Percentiles rank a stretch among this genome's conserved stretches.
These are phyloP conservation scores for Lasiodiplodia citricola DNA, from an alignment of 2,329 filamentous ascomycete genomes.

Conservation along the genomic window DNA sequence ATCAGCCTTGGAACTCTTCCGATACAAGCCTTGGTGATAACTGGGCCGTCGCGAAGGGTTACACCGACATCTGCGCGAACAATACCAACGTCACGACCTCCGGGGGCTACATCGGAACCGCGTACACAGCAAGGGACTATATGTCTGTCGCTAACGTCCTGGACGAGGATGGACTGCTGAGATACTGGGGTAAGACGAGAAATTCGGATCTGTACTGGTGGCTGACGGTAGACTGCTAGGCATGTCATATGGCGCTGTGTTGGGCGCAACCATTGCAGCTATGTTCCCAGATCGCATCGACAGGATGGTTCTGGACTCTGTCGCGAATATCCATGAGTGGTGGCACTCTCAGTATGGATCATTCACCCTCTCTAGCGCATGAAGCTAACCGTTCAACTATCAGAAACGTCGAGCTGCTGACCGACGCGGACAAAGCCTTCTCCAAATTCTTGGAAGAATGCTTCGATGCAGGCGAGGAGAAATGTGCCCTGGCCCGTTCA, in stretches of 20 bases:
- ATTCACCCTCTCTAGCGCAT: background rate
- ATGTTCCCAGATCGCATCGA: constrained; percentile 52
- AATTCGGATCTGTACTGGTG: no score
- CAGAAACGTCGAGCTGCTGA: background rate
- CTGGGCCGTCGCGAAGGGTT: constrained; percentile 26
- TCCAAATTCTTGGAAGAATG: background rate
- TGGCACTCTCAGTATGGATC: constrained; percentile 42
- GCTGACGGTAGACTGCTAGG: constrained; percentile 24
- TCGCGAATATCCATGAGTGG: constrained; percentile 52
- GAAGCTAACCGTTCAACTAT: background rate
- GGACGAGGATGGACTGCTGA: constrained; percentile 45
- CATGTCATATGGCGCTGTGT: constrained; percentile 53
- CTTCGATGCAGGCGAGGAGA: background rate
- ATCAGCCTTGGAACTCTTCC: constrained; percentile 20
- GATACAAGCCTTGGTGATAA: constrained; percentile 27
- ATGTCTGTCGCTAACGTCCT: constrained; percentile 53
- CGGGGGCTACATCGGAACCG: constrained; percentile 49
- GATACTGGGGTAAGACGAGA: constrained; percentile 24
- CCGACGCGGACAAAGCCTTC: background rate
- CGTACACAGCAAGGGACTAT: constrained; percentile 53
- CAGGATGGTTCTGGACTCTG: constrained; percentile 51
- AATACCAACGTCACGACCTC: constrained; percentile 33
- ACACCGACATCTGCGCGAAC: constrained; percentile 25
- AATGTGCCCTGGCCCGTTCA: background rate
- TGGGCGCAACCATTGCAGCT: constrained; percentile 54